Evolutionary conservation across 2,329 filamentous ascomycete species (phyloP).

Genomic region (Botrytis hyacinthi): DNA sequence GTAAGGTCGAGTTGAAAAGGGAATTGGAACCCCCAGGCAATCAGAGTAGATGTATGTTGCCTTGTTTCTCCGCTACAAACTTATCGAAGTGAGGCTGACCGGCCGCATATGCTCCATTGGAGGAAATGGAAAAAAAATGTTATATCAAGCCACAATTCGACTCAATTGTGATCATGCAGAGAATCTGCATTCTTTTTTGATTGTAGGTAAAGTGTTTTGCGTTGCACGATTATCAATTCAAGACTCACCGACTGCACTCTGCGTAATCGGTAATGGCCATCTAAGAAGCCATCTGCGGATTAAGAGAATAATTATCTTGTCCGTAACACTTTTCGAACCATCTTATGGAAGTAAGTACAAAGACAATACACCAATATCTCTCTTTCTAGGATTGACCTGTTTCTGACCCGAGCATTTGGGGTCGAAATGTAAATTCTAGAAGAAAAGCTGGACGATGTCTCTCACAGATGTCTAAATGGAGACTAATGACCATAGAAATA

Average conservation of each 20-base stretch:
- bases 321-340: not conserved
- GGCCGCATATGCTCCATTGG: slow-evolving; percentile 5
- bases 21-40: not conserved
- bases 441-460: not conserved
- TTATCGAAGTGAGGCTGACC: slow-evolving; percentile 12
- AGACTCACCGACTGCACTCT: slow-evolving; percentile 14
- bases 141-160: not conserved
- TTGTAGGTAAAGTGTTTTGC: slow-evolving; percentile 1
- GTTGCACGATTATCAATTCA: slow-evolving; percentile 13
- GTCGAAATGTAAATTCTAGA: not conserved
- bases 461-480: slow-evolving; percentile 1
- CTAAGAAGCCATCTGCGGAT: slow-evolving; percentile 1
- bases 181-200: not conserved
- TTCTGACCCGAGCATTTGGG: not conserved
- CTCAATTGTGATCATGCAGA: not conserved
- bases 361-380: not conserved
- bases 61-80: not conserved
- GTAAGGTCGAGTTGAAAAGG: not conserved
- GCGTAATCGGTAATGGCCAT: not conserved
- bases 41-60: not conserved
- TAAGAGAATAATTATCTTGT: not conserved
- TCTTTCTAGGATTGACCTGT: not conserved
- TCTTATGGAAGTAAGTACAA: not conserved
- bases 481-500: not conserved
- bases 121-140: not conserved